Evolutionary conservation across 2,329 filamentous ascomycete genomes (phyloP).

Genomic region (Colletotrichum gloeosporioides): DNA sequence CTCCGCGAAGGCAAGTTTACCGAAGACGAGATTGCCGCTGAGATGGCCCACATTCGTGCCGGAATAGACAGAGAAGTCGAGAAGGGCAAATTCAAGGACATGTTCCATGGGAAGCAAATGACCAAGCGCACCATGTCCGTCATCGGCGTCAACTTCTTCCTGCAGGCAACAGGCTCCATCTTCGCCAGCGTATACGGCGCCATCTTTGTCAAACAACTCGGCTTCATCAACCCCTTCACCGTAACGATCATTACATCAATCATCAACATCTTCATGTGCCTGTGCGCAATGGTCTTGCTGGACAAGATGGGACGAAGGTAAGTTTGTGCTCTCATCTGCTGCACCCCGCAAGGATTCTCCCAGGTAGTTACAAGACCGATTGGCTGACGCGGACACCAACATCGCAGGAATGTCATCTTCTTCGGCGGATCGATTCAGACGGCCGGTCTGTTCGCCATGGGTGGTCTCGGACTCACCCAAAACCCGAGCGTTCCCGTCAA

Average conservation of each 20-base stretch:
- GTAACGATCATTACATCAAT: conserved; percentile 24
- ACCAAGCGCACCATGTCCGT: conserved; percentile 28
- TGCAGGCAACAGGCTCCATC: conserved; percentile 32
- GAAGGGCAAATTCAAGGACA: conserved; percentile 39
- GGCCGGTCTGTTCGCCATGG: not conserved
- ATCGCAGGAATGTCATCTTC: not conserved
- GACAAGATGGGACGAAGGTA: conserved; percentile 24
- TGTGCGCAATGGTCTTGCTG: conserved; percentile 22
- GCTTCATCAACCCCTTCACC: conserved; percentile 32
- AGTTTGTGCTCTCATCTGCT: not conserved
- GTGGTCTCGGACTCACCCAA: not conserved
- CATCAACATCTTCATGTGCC: conserved; percentile 22
- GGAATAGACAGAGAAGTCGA: conserved; percentile 36
- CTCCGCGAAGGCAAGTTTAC: conserved; percentile 28
- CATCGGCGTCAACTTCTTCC: conserved; percentile 33
- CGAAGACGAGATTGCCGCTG: conserved; percentile 27
- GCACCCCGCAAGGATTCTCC: not conserved
- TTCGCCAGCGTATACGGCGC: conserved; percentile 35
- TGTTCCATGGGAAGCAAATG: conserved; percentile 26
- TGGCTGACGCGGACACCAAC: not conserved
- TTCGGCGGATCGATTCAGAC: conserved; percentile 4
- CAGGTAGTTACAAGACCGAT: not conserved
- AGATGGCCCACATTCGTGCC: conserved; percentile 17
- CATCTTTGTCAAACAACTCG: conserved; percentile 31
- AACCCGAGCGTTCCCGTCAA: conserved; percentile 23